Percentiles rank a stretch among this genome's conserved stretches.
phyloP scores from a whole-genome alignment of 192 early-diverging fungal genomes.

The Chytriomyces confervae region DNA sequence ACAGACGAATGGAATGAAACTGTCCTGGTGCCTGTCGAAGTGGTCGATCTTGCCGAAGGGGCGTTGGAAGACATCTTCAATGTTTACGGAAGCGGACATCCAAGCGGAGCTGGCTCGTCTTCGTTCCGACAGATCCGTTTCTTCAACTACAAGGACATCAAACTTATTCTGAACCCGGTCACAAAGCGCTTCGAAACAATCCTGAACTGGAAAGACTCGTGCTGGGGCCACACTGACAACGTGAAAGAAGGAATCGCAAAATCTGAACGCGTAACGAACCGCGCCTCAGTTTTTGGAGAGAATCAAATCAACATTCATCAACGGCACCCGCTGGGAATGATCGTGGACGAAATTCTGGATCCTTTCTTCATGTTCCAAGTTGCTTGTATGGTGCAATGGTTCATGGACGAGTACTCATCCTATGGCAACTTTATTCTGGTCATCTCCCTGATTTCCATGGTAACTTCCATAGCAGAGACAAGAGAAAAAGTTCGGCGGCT shows the following conservation, averaged over 20 bases:
- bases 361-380: conserved; percentile 67
- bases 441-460: conserved; percentile 80
- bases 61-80: conserved; percentile 53
- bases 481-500: conserved; percentile 78
- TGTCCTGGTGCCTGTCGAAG: conserved; percentile 34
- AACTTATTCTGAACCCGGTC: conserved; percentile 62
- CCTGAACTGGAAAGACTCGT: conserved; percentile 57
- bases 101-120: not conserved
- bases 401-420: conserved; percentile 91
- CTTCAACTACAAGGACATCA: conserved; percentile 62
- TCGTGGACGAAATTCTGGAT: conserved; percentile 62
- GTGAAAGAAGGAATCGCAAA: conserved; percentile 34
- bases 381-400: conserved; percentile 67
- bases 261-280: conserved; percentile 23
- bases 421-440: conserved; percentile 92
- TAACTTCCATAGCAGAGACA: conserved; percentile 78
- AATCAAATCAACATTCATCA: conserved; percentile 55
- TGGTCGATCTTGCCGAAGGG: conserved; percentile 34
- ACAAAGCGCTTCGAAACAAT: conserved; percentile 57
- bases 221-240: conserved; percentile 50
- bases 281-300: conserved; percentile 54
- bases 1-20: conserved; percentile 55
- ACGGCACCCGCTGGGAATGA: conserved; percentile 48
- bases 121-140: conserved; percentile 9
- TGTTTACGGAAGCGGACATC: not conserved